A percentile compares a stretch with the other conserved stretches of the same genome.
Conservation (phyloP, 208 protist genomes). For the Kentomonas sorsogonicus region DNA sequence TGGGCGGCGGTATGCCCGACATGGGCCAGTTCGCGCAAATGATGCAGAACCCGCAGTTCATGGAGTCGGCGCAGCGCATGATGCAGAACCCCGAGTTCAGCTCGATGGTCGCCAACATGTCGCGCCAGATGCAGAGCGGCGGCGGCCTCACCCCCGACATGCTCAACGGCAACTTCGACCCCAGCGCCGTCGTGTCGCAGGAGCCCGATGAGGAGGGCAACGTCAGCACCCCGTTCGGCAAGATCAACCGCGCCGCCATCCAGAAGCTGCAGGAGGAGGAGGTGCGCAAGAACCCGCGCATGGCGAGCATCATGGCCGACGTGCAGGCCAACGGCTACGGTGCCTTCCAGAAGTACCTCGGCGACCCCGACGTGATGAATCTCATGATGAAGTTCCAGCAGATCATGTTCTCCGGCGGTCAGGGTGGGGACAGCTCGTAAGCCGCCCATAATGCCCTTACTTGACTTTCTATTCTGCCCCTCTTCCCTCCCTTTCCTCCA, state of each 20-base stretch:
- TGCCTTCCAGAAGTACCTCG: conserved; percentile 89
- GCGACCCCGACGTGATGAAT: conserved; percentile 87
- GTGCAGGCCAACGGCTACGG: conserved; percentile 70
- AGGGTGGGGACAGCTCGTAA: no score
- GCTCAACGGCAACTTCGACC: conserved; percentile 8
- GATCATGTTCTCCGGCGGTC: conserved; percentile 35
- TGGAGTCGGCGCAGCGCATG: conserved; percentile 80
- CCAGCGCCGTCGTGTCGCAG: conserved; percentile 22
- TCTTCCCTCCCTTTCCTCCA: no score
- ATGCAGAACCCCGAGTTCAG: conserved; percentile 91
- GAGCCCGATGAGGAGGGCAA: conserved; percentile 53
- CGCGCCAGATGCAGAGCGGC: conserved; percentile 49
- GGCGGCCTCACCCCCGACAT: conserved; percentile 41
- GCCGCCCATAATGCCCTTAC: no score
- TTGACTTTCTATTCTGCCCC: no score
- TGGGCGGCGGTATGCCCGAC: conserved; percentile 61
- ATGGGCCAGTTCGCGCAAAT: conserved; percentile 72
- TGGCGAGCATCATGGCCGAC: conserved; percentile 77
- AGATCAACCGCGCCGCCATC: conserved; percentile 51
- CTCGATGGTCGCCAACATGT: conserved; percentile 78
- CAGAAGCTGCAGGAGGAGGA: conserved; percentile 70
- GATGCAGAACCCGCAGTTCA: conserved; percentile 91
- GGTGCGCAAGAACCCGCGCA: conserved; percentile 76
- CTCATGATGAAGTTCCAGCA: conserved; percentile 84
- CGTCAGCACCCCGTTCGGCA: conserved; percentile 76